Conservation (phyloP, 2,329 filamentous ascomycete genomes). For the Drechslerella dactyloides region DNA sequence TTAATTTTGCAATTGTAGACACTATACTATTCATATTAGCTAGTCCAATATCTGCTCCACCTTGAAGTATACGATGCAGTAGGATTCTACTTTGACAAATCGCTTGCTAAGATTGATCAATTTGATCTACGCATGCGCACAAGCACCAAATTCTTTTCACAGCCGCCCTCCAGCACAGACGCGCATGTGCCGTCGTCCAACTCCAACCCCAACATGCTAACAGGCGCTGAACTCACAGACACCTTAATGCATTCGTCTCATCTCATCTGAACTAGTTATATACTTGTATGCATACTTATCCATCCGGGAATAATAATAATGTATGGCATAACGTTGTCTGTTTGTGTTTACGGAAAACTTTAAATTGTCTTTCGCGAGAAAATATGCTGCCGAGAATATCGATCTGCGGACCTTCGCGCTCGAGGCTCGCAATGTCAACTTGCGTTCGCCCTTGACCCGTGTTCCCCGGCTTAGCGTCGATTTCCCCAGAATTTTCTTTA, state of each 20-base stretch:
- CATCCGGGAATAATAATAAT: too few relatives aligned
- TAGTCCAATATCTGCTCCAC: too few relatives aligned
- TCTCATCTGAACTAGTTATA: not conserved
- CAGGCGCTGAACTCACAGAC: too few relatives aligned
- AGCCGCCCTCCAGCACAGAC: not conserved
- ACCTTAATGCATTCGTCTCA: not conserved
- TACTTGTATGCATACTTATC: too few relatives aligned
- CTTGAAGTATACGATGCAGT: too few relatives aligned
- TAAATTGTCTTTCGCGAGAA: conserved; percentile 10
- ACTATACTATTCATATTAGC: too few relatives aligned
- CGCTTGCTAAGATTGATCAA: conserved; percentile 15
- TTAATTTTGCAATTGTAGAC: too few relatives aligned
- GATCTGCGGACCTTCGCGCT: too few relatives aligned
- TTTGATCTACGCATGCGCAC: conserved; percentile 40
- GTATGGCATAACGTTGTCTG: too few relatives aligned
- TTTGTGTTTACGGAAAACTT: too few relatives aligned
- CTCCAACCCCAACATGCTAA: not conserved
- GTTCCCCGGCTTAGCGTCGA: conserved; percentile 44
- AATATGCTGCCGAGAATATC: conserved; percentile 22
- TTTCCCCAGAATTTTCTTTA: conserved; percentile 39
- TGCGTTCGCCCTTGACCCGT: conserved; percentile 32
- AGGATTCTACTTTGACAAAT: conserved; percentile 8
- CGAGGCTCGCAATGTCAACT: conserved; percentile 9
- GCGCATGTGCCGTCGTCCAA: not conserved
- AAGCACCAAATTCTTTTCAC: not conserved